Conservation (phyloP, 768 basidiomycete species). For the Amanita jacksonii region DNA sequence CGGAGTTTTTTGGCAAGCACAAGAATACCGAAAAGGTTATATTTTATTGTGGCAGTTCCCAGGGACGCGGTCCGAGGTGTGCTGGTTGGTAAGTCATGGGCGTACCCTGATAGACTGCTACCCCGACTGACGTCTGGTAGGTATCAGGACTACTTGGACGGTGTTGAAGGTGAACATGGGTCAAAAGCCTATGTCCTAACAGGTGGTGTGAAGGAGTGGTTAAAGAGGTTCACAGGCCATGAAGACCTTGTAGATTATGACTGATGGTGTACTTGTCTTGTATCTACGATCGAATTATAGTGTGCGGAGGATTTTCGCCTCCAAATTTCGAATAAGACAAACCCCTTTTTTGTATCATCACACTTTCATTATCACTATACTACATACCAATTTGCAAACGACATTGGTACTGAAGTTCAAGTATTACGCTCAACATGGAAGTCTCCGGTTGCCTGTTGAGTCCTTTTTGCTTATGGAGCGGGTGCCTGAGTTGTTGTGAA, state of each 20-base stretch:
- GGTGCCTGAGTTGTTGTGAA: too few relatives aligned
- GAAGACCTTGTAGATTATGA: conserved; percentile 22
- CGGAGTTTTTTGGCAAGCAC: conserved; percentile 31
- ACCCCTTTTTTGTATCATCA: too few relatives aligned
- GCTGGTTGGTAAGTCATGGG: conserved; percentile 38
- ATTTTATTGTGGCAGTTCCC: conserved; percentile 46
- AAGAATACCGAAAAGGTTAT: conserved; percentile 32
- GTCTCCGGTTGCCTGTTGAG: too few relatives aligned
- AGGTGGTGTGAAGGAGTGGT: conserved; percentile 37
- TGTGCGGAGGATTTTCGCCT: too few relatives aligned
- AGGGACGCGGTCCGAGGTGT: conserved; percentile 43
- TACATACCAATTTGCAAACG: too few relatives aligned
- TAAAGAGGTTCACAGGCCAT: conserved; percentile 22
- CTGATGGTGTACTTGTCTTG: too few relatives aligned
- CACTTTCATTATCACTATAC: too few relatives aligned
- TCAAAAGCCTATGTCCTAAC: conserved; percentile 32
- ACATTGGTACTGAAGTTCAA: too few relatives aligned
- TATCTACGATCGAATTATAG: too few relatives aligned
- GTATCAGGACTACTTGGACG: conserved; percentile 41
- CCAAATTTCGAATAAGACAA: too few relatives aligned
- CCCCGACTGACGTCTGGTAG: conserved; percentile 16
- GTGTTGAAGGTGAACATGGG: conserved; percentile 13
- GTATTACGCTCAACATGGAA: too few relatives aligned
- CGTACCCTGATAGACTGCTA: background rate
- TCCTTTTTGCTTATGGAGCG: too few relatives aligned